Evolutionary conservation across 306 rosid genomes (phyloP).

Genomic region (Lupinus albus): DNA sequence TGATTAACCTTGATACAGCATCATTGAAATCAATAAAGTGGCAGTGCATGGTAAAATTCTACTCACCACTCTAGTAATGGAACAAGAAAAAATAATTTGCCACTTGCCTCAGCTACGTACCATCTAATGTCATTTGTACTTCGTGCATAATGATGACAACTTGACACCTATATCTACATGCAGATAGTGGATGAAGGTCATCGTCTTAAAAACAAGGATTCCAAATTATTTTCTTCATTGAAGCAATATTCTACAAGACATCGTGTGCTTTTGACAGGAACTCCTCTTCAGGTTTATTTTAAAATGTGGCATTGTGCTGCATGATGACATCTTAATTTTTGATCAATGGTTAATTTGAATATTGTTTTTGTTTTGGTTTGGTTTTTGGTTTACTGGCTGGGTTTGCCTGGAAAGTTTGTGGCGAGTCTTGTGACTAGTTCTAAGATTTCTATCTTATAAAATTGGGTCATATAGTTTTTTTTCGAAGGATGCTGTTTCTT

Average conservation of each 20-base stretch:
- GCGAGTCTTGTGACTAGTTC: background rate
- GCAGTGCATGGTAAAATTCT: conserved; percentile 83
- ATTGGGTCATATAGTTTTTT: conserved; percentile 4
- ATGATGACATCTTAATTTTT: conserved; percentile 18
- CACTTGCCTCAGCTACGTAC: conserved; percentile 19
- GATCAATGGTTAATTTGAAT: conserved; percentile 17
- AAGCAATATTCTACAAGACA: conserved; percentile 75
- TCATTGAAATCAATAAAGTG: conserved; percentile 85
- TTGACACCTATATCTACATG: conserved; percentile 33
- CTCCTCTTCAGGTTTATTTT: conserved; percentile 76
- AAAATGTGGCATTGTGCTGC: conserved; percentile 19
- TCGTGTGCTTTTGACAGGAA: conserved; percentile 77
- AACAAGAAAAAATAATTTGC: conserved; percentile 15
- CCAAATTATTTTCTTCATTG: conserved; percentile 70
- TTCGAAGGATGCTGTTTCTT: background rate
- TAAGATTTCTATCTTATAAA: conserved; percentile 12
- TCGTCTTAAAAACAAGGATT: conserved; percentile 93
- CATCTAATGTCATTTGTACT: conserved; percentile 31
- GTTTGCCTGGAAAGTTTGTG: conserved; percentile 18
- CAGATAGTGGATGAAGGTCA: conserved; percentile 88
- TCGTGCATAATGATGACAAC: conserved; percentile 39
- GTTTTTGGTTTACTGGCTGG: conserved; percentile 9
- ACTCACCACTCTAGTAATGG: conserved; percentile 11
- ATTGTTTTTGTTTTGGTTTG: conserved; percentile 13
- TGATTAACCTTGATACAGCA: conserved; percentile 82